Base-by-base conservation (phyloP, 2,329 filamentous ascomycete species). In the Botrytis medusae region DNA sequence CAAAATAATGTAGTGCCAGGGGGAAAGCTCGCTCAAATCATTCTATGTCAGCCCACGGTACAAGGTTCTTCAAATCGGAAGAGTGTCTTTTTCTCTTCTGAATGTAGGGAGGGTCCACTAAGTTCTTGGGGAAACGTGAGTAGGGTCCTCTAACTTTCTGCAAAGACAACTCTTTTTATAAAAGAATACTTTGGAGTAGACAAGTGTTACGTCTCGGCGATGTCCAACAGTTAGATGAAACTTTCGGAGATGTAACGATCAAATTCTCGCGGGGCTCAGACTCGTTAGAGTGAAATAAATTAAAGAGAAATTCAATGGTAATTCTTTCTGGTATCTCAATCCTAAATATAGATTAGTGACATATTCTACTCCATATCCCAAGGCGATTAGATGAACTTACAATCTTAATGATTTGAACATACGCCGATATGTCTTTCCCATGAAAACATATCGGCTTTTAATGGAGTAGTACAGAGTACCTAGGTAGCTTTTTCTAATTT, bases 381-480 rank as follows among this genome's bases (percentile, higher is more conserved):
- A 57, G 48, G 48, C 25, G 40, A 44, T 42, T 40, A 42, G 65
- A 34, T 65, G 40, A 22, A 64, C 72, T 70, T 73, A 73, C 72
- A 29, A 71, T 40, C 54, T 9, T 34, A 54, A 46, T 67, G 65
- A 69, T 68, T 69, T 73, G 48, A n/a, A 59, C n/a, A 61, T 59
- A 64, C 73, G 73, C 73, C 73, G 73, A 74, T 51, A 63, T 71
- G 71, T 64, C 46, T 63, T 65, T 42, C 48, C 54, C 48, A 54
- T 48, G 22, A 51, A 54, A 46, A 73, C 71, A 73, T 46, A 73
- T 73, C 71, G 71, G 71, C 71, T 48, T 69, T 68, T 68, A 40
- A 57, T 42, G 22, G 40, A 68, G 48, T 29, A 57, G 46, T 40
- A 61, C 34, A 37, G 40, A n/a, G 16, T n/a, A 18, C 34, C 59